Conservation (phyloP, 139 green algal species). For the Chlamydomonas sp. region DNA sequence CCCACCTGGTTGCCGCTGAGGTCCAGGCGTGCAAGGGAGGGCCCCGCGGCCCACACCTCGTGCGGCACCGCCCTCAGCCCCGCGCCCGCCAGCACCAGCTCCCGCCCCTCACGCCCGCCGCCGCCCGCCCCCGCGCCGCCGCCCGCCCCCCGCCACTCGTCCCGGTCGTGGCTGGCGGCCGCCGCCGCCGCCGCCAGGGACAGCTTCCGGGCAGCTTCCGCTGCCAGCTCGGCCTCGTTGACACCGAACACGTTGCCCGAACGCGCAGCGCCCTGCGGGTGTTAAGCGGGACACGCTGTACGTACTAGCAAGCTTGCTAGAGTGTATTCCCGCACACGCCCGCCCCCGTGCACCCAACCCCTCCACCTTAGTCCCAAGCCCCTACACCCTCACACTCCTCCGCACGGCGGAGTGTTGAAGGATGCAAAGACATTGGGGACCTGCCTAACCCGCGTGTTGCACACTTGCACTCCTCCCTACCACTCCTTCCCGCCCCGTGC, state of each 20-base stretch:
- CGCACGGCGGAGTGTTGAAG: too few species aligned
- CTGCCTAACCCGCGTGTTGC: too few species aligned
- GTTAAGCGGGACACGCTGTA: not conserved
- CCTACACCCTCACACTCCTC: too few species aligned
- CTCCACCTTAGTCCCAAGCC: too few species aligned
- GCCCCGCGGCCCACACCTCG: conserved; percentile 22
- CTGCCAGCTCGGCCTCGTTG: conserved; percentile 30
- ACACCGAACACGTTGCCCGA: conserved; percentile 44
- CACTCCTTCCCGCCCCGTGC: too few species aligned
- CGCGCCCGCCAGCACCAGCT: conserved; percentile 31
- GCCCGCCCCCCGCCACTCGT: not conserved
- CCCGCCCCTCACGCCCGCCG: conserved; percentile 2
- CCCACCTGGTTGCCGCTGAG: conserved; percentile 48
- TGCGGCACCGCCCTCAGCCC: conserved; percentile 39
- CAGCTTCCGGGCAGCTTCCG: conserved; percentile 37
- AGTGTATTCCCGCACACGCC: too few species aligned
- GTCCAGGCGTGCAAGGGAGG: conserved; percentile 39
- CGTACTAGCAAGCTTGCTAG: too few species aligned
- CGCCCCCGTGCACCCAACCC: too few species aligned
- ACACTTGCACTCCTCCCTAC: too few species aligned
- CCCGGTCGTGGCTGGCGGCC: conserved; percentile 1
- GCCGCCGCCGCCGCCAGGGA: conserved; percentile 2
- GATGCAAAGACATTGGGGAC: too few species aligned
- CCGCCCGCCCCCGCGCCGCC: not conserved
- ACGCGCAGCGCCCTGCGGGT: not conserved